phyloP scores from a whole-genome alignment of 2,329 filamentous ascomycete species.

The Penicillium oxalicum region DNA sequence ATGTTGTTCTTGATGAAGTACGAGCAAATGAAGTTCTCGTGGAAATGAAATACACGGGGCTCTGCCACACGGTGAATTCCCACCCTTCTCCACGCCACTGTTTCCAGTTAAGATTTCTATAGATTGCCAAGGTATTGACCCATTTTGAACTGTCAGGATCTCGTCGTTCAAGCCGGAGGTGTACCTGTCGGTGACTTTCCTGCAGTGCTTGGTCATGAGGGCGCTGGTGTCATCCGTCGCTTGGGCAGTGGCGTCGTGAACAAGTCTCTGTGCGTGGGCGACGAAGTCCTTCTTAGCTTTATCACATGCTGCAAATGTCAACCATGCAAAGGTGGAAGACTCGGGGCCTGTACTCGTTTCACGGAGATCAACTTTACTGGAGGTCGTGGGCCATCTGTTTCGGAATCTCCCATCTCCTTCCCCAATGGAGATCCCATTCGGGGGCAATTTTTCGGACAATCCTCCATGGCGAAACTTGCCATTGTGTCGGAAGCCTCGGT shows the following conservation, averaged over 20 bases:
- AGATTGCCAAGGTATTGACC: background rate
- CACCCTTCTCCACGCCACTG: too few relatives aligned
- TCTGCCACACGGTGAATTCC: slow-evolving; percentile 28
- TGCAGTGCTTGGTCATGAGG: slow-evolving; percentile 24
- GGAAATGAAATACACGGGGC: slow-evolving; percentile 32
- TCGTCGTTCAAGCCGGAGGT: slow-evolving; percentile 23
- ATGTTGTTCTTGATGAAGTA: slow-evolving; percentile 25
- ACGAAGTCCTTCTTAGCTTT: slow-evolving; percentile 27
- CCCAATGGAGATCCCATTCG: slow-evolving; percentile 16
- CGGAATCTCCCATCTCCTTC: slow-evolving; percentile 18
- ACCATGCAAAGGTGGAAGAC: slow-evolving; percentile 14
- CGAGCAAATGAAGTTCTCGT: slow-evolving; percentile 28
- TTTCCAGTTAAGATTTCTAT: background rate
- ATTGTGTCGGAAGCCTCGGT: slow-evolving; percentile 26
- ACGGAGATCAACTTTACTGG: slow-evolving; percentile 24
- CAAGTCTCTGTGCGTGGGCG: slow-evolving; percentile 25
- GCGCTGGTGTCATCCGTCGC: slow-evolving; percentile 23
- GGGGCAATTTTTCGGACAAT: slow-evolving; percentile 35
- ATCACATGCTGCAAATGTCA: slow-evolving; percentile 19
- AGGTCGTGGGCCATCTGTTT: slow-evolving; percentile 11
- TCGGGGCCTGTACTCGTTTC: slow-evolving; percentile 18
- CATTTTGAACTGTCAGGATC: slow-evolving; percentile 14
- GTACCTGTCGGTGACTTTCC: slow-evolving; percentile 23
- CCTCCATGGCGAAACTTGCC: slow-evolving; percentile 28
- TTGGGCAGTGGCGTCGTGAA: slow-evolving; percentile 23